Conservation (phyloP, 2,329 filamentous ascomycete species). For the Alternaria sp. region DNA sequence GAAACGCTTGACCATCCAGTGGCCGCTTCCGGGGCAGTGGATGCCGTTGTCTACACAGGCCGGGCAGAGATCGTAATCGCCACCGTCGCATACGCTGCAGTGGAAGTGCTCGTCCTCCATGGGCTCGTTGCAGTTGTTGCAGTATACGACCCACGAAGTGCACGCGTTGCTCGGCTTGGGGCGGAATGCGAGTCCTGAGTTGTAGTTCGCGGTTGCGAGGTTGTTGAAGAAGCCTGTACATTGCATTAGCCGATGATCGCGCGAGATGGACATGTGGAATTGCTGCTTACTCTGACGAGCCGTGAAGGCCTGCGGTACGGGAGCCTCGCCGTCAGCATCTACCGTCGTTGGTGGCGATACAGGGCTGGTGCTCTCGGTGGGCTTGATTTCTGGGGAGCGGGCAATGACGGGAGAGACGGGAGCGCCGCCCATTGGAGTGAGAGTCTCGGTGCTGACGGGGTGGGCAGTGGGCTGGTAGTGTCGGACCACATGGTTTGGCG, state of each 20-base stretch:
- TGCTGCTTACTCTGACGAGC: constrained; percentile 38
- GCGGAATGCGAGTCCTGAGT: constrained; percentile 47
- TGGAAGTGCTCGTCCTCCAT: constrained; percentile 89
- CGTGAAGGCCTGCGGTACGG: constrained; percentile 51
- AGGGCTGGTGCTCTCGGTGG: constrained; percentile 25
- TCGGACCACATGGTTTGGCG: constrained; percentile 16
- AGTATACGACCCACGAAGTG: constrained; percentile 80
- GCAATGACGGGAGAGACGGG: constrained; percentile 37
- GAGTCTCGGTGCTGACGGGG: constrained; percentile 37
- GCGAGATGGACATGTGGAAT: neutral
- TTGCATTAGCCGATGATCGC: constrained; percentile 13
- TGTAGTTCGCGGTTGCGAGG: constrained; percentile 34
- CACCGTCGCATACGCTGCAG: constrained; percentile 89
- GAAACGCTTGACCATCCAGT: constrained; percentile 94
- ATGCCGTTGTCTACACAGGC: constrained; percentile 76
- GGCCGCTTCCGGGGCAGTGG: constrained; percentile 76
- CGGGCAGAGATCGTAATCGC: constrained; percentile 92
- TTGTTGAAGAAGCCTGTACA: constrained; percentile 38
- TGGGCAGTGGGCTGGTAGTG: constrained; percentile 26
- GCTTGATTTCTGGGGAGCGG: constrained; percentile 30
- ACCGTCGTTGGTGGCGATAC: constrained; percentile 29
- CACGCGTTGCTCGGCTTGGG: constrained; percentile 47
- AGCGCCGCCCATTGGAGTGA: constrained; percentile 26
- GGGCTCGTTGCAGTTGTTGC: constrained; percentile 83
- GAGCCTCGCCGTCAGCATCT: constrained; percentile 45